phyloP scores from a whole-genome alignment of 2,329 filamentous ascomycete species.

The Alternaria alternata region DNA sequence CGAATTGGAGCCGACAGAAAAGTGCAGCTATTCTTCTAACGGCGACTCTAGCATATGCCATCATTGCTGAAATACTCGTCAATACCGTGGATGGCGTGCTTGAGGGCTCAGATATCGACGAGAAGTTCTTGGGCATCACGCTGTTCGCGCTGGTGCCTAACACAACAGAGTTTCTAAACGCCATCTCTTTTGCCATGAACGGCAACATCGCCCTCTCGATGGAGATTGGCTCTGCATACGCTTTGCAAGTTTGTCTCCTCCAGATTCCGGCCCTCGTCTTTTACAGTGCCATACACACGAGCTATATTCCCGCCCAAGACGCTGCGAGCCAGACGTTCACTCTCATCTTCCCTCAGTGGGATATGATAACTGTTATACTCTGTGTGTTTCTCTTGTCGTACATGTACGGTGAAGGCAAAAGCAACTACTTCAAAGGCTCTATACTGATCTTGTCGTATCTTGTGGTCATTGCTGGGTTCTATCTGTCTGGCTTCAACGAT shows the following conservation, averaged over 20 bases:
- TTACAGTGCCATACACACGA: conserved; percentile 80
- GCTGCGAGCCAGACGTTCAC: conserved; percentile 73
- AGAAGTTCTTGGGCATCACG: conserved; percentile 97
- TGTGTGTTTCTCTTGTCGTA: conserved; percentile 97
- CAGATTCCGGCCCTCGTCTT: conserved; percentile 93
- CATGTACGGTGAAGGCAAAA: conserved; percentile 98
- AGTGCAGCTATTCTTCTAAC: conserved; percentile 87
- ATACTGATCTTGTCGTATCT: conserved; percentile 93
- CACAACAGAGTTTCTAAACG: conserved; percentile 98
- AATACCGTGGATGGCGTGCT: conserved; percentile 97
- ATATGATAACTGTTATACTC: conserved; percentile 95
- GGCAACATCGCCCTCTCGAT: conserved; percentile 98
- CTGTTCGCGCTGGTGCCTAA: conserved; percentile 97
- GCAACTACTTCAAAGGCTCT: conserved; percentile 99
- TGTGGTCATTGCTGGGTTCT: conserved; percentile 91
- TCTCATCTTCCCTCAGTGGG: conserved; percentile 97
- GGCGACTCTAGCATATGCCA: conserved; percentile 91
- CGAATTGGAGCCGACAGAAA: conserved; percentile 95
- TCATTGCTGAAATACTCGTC: conserved; percentile 96
- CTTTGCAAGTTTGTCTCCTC: conserved; percentile 91
- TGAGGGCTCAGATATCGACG: conserved; percentile 87
- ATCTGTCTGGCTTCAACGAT: conserved; percentile 74
- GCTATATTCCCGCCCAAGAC: conserved; percentile 62
- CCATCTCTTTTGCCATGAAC: conserved; percentile 99
- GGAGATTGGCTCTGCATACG: conserved; percentile 98